Base-by-base conservation (phyloP, 2,329 filamentous ascomycete genomes). In the Xylariaceae sp. region DNA sequence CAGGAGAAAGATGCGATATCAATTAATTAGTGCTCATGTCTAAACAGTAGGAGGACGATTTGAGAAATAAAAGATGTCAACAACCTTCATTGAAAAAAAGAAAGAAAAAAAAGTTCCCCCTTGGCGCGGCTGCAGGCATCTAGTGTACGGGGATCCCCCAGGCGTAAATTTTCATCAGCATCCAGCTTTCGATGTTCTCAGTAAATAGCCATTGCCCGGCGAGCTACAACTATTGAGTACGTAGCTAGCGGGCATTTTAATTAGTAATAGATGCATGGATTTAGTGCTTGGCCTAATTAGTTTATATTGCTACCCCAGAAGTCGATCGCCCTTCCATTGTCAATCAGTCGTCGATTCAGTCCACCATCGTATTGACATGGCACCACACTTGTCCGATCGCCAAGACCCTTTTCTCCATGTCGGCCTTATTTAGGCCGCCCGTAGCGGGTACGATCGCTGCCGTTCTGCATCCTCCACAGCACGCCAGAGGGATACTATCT, bases 311-410 rank as follows among this genome's bases (percentile, higher is more conserved):
- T 29, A 26, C 24, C 18, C 35, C 37, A 16, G 8, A 15, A 43
- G 39, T 36, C 32, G 51, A 26, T 41, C 33, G 8, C 15, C n/a
- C 7, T 40, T 27, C 41, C n/a, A 32, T 32, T 32, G 15, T 13
- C 10, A 13, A 41, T 35, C 50, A 46, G 39, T 37, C 33, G 15
- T 16, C 20, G 4, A 6, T 33, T n/a, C 30, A 6, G 21, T 18
- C 33, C 9, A 37, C 24, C 36, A 24, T 23, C 18, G 36, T 37
- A 46, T 40, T 40, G 48, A 48, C 33, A 59, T 59, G 56, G 56
- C 56, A 55, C 53, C 36, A 18, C 26, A 27, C 55, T 57, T 46
- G 46, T 45, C 46, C 43, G 56, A 58, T 53, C 48, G 56, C 56
- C 56, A 59, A 59, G 53, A 53, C 49, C 20, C n/a, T 23, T 35